Conservation (phyloP, 768 basidiomycete genomes). For the Phlebiopsis flavidoalba region DNA sequence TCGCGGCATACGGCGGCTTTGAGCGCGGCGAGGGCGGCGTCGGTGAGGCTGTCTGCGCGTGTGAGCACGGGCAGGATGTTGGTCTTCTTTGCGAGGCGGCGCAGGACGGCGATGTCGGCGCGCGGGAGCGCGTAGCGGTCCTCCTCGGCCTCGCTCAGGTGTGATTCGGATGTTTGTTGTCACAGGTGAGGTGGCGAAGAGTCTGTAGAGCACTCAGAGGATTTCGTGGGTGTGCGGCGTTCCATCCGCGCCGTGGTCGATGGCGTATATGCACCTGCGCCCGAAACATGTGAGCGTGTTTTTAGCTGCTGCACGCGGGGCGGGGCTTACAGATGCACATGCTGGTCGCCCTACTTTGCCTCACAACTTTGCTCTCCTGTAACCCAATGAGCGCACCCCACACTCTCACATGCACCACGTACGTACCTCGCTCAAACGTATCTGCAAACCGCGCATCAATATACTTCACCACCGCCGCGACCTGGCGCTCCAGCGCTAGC, state of each 20-base stretch:
- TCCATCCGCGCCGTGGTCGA: slow-evolving; percentile 58
- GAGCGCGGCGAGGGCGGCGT: slow-evolving; percentile 63
- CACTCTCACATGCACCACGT: background rate
- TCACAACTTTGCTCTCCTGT: slow-evolving; percentile 85
- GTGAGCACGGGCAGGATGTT: slow-evolving; percentile 84
- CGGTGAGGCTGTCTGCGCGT: slow-evolving; percentile 77
- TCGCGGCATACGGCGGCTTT: slow-evolving; percentile 72
- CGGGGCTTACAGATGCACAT: slow-evolving; percentile 73
- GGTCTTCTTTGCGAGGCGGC: slow-evolving; percentile 63
- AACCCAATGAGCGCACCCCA: slow-evolving; percentile 1
- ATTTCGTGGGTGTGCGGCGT: background rate
- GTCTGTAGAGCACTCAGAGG: slow-evolving; percentile 19
- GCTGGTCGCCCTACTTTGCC: slow-evolving; percentile 86
- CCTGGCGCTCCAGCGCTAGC: slow-evolving; percentile 74
- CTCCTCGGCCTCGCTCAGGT: slow-evolving; percentile 46
- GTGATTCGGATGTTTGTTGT: slow-evolving; percentile 39
- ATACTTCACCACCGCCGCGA: slow-evolving; percentile 69
- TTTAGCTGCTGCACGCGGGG: background rate
- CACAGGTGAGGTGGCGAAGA: slow-evolving; percentile 30
- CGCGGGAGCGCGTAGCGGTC: slow-evolving; percentile 66
- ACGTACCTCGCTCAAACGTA: slow-evolving; percentile 76
- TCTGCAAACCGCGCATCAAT: slow-evolving; percentile 79
- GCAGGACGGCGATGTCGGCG: slow-evolving; percentile 74
- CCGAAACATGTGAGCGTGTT: slow-evolving; percentile 11
- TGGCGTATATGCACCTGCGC: slow-evolving; percentile 75